Evolutionary conservation across 345 rosid species (phyloP).

Genomic region (Populus nigra): DNA sequence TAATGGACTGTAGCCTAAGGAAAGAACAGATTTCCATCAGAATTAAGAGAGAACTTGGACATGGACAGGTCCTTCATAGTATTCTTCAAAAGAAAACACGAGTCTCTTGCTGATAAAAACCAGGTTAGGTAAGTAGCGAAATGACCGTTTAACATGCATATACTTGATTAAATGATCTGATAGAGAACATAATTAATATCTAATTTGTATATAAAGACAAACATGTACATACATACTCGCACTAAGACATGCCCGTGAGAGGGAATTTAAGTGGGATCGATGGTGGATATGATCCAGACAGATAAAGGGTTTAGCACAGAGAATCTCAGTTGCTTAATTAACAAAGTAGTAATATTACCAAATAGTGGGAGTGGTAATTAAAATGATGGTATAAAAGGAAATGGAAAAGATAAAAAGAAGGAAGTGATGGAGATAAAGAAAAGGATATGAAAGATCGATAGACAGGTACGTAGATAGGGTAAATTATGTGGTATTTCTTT

Average conservation of each 20-base stretch:
- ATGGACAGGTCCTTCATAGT: not conserved
- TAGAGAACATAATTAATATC: not conserved
- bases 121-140: not conserved
- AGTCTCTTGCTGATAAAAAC: not conserved
- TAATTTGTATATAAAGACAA: not conserved
- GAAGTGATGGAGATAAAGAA: constrained; percentile 12
- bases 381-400: not conserved
- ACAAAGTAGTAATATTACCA: not conserved
- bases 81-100: not conserved
- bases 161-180: not conserved
- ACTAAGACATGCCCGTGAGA: not conserved
- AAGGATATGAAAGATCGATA: constrained; percentile 8
- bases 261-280: not conserved
- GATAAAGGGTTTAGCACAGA: constrained; percentile 25
- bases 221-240: not conserved
- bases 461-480: not conserved
- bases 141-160: not conserved
- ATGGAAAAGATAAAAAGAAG: not conserved
- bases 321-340: constrained; percentile 36
- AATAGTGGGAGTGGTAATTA: not conserved
- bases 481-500: constrained; percentile 4
- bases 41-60: not conserved
- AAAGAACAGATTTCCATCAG: not conserved
- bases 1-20: not conserved
- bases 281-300: constrained; percentile 24